Percentiles rank a stretch among this genome's conserved stretches.
phyloP scores from a whole-genome alignment of 2,329 filamentous ascomycete species.

The Hansfordia pulvinata region DNA sequence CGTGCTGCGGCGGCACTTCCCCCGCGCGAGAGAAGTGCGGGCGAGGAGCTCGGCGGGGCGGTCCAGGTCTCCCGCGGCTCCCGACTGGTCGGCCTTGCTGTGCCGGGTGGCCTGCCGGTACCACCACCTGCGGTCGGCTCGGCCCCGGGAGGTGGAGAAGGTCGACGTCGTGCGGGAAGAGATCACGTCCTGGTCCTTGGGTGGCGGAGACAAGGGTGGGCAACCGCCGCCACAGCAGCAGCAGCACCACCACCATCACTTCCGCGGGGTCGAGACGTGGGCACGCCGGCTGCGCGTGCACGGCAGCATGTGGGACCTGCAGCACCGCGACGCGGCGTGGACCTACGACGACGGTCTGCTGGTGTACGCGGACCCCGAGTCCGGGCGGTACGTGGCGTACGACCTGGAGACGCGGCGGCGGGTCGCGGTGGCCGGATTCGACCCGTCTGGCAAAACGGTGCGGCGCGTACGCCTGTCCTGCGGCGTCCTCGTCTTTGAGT shows the following conservation, averaged over 20 bases:
- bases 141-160: constrained; percentile 29
- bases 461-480: constrained; percentile 39
- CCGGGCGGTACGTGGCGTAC: constrained; percentile 25
- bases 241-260: constrained; percentile 6
- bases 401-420: constrained; percentile 31
- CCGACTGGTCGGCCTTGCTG: neutral
- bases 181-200: constrained; percentile 8
- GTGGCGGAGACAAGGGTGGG: constrained; percentile 3
- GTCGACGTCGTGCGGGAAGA: constrained; percentile 24
- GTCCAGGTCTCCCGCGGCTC: neutral
- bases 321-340: constrained; percentile 37
- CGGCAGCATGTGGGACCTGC: constrained; percentile 23
- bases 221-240: constrained; percentile 7
- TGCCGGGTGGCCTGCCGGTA: constrained; percentile 35
- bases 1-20: constrained; percentile 36
- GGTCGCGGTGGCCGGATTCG: constrained; percentile 37
- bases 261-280: constrained; percentile 30
- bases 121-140: constrained; percentile 32
- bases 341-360: constrained; percentile 37
- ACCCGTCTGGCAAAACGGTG: constrained; percentile 31
- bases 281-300: constrained; percentile 27
- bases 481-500: constrained; percentile 47
- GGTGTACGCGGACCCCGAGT: constrained; percentile 29
- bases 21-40: constrained; percentile 38
- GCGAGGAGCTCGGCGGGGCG: constrained; percentile 1